phyloP scores from a whole-genome alignment of 2,329 filamentous ascomycete genomes.

The Fusarium hostae region DNA sequence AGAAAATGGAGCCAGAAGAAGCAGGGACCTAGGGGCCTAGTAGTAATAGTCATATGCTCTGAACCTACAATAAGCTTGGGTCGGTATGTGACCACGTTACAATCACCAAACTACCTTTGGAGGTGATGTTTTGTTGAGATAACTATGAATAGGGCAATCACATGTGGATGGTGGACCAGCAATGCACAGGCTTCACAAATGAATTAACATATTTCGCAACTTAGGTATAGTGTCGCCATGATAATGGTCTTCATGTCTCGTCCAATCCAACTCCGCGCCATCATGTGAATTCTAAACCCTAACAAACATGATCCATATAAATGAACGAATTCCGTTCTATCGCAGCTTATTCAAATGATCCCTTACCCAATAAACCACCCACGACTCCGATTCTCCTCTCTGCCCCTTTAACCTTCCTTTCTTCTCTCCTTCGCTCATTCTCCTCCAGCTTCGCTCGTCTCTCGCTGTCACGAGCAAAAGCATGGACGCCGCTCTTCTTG shows the following conservation, averaged over 20 bases:
- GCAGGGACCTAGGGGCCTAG: not conserved
- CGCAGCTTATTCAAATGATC: conserved; percentile 53
- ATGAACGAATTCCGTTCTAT: conserved; percentile 23
- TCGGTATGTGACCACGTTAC: not conserved
- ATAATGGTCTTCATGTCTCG: conserved; percentile 4
- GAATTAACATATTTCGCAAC: not conserved
- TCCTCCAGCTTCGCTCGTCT: conserved; percentile 65
- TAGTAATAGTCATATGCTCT: not conserved
- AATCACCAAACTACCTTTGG: not conserved
- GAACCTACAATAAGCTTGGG: not conserved
- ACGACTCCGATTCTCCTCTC: conserved; percentile 67
- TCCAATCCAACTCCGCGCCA: conserved; percentile 34
- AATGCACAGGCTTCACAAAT: not conserved
- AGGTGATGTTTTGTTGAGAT: not conserved
- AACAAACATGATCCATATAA: conserved; percentile 1
- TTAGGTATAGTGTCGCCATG: conserved; percentile 5
- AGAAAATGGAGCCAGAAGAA: not conserved
- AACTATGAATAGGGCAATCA: not conserved
- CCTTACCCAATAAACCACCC: conserved; percentile 67
- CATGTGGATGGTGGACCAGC: not conserved
- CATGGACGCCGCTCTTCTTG: conserved; percentile 70
- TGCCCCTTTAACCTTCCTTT: conserved; percentile 67
- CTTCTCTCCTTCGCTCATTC: conserved; percentile 67
- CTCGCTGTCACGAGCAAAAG: conserved; percentile 69
- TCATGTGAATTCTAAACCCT: not conserved